Evolutionary conservation across 2,329 filamentous ascomycete species (phyloP), one percentile per base, ranked within the genome.

Genomic region (Aspergillus pseudoviridinutans): DNA sequence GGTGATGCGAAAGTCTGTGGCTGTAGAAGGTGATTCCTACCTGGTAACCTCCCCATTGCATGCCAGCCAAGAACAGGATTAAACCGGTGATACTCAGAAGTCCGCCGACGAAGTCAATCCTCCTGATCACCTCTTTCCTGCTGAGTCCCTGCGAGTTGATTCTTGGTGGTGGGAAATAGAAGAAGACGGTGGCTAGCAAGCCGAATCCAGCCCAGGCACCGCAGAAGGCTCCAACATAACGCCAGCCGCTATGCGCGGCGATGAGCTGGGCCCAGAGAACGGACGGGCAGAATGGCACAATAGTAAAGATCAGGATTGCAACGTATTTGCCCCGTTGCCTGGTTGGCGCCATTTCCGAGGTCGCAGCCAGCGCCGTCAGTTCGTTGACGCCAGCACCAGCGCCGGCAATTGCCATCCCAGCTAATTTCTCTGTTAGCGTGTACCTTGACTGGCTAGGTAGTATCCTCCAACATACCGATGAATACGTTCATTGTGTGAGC

Each of bases 361-460:
- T 87, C 35, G 82, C 87, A 28, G 87, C 86, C 8, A 90, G 76
- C 4, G 87, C 86, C 5, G 85, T 89, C 35, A 90, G 75, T 69
- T 89, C 87, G 62, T 86, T 86, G 59, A 89, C 81, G 14, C 87
- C 87, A 10, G 86, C 86, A 35, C 87, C 87, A 5, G 84, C 76
- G 1, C 87, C 87, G 9, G 86, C 80, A 61, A 89, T 78, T 2
- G 80, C 79, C 80, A 82, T 82, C 46, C 80, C 80, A 51, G 69
- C 81, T 83, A 51, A 10, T 47, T 32, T 12, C 8, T 25, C 10
- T 7, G 22, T 61, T 44, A 58, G 52, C 53, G 38, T 49, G 17
- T 56, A 14, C 20, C 9, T 24, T 25, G 46, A 7, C 51, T 12
- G 35, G 3, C 47, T 38, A 22, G 9, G 9, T 6, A 25, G n/a